A percentile compares a stretch with the other conserved stretches of the same genome.
Evolutionary conservation across 768 basidiomycete genomes (phyloP).

Genomic region (Suillus weaverae): DNA sequence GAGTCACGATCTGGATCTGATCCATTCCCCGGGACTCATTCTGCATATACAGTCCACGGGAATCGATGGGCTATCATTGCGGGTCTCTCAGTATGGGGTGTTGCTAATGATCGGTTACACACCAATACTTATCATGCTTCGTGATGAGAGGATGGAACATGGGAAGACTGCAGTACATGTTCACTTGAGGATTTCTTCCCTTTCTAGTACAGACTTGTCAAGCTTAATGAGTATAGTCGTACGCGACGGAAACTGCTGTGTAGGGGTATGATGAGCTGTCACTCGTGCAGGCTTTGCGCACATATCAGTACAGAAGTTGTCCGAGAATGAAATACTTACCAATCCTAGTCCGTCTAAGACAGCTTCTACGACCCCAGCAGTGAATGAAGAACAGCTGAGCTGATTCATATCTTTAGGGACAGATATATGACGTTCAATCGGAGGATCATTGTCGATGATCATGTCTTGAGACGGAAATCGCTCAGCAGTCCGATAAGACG

Average conservation of each 20-base stretch:
- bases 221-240: conserved; percentile 98
- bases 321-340: conserved; percentile 51
- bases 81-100: background rate
- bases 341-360: conserved; percentile 93
- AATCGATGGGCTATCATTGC: background rate
- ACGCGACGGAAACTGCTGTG: conserved; percentile 72
- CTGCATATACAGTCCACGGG: background rate
- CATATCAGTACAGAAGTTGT: conserved; percentile 2
- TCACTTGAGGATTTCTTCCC: conserved; percentile 89
- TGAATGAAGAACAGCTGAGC: conserved; percentile 95
- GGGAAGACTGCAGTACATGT: conserved; percentile 6
- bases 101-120: background rate
- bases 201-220: conserved; percentile 88
- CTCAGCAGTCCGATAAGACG: conserved; percentile 9
- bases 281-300: conserved; percentile 84
- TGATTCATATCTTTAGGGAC: conserved; percentile 93
- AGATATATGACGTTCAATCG: conserved; percentile 87
- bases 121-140: background rate
- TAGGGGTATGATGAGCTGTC: conserved; percentile 93
- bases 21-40: background rate
- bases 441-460: conserved; percentile 97
- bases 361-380: conserved; percentile 96
- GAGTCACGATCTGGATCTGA: background rate
- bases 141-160: background rate
- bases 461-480: conserved; percentile 60